These are phyloP conservation scores for Clonostachys byssicola DNA, from an alignment of 2,329 filamentous ascomycete species.

Conservation along the genomic window DNA sequence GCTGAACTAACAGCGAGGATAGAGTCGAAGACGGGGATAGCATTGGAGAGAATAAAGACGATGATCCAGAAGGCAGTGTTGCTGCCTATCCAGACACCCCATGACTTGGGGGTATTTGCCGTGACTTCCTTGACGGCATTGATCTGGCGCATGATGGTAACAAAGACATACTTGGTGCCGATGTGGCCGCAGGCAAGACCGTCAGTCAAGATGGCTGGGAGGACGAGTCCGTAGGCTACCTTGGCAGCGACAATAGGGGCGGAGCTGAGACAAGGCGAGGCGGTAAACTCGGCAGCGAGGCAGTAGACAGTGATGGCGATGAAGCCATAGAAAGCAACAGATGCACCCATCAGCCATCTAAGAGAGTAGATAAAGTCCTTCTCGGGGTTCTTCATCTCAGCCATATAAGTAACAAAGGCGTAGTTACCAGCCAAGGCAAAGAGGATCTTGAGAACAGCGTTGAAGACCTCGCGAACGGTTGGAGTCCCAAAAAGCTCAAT, in stretches of 20 bases:
- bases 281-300: constrained; percentile 20
- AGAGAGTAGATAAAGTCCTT: constrained; percentile 22
- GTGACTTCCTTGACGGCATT: constrained; percentile 24
- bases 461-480: constrained; percentile 21
- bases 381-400: constrained; percentile 22
- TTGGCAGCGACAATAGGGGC: constrained; percentile 22
- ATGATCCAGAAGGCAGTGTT: constrained; percentile 23
- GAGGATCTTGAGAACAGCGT: constrained; percentile 24
- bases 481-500: constrained; percentile 18
- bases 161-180: constrained; percentile 24
- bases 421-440: constrained; percentile 29
- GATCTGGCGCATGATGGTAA: constrained; percentile 17
- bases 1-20: constrained; percentile 27
- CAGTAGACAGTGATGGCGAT: constrained; percentile 22
- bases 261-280: constrained; percentile 23
- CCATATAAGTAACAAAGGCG: constrained; percentile 27
- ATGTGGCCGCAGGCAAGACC: constrained; percentile 23
- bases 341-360: constrained; percentile 20
- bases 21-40: constrained; percentile 29
- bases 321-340: constrained; percentile 21
- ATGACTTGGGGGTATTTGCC: constrained; percentile 20
- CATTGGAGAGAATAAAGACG: constrained; percentile 25
- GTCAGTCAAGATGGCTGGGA: constrained; percentile 19
- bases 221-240: constrained; percentile 22
- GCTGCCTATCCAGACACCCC: constrained; percentile 24